These are phyloP conservation scores for Amphirosellinia nigrospora DNA, from an alignment of 495 filamentous ascomycete species.

Conservation along the genomic window DNA sequence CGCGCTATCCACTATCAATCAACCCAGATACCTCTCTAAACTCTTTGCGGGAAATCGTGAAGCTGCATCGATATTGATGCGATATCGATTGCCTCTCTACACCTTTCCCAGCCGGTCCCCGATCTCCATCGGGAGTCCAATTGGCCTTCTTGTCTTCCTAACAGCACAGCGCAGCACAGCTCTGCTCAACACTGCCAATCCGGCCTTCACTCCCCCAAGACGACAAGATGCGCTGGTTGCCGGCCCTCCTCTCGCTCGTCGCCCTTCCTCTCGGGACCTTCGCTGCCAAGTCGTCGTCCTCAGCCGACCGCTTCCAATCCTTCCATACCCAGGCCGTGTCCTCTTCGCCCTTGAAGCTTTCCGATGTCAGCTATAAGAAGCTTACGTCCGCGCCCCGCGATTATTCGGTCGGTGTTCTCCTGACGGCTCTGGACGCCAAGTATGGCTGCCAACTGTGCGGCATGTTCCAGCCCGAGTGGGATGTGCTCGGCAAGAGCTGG, in stretches of 20 bases:
- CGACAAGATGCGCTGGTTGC: conserved; percentile 58
- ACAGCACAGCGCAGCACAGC: background rate
- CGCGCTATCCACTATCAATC: background rate
- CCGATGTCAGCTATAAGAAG: conserved; percentile 74
- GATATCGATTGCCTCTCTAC: background rate
- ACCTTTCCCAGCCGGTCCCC: background rate
- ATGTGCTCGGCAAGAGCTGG: conserved; percentile 88
- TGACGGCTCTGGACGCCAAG: conserved; percentile 85
- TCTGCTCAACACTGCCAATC: background rate
- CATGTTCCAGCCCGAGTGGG: conserved; percentile 95
- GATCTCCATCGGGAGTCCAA: conserved; percentile 14
- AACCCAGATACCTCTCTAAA: conserved; percentile 1
- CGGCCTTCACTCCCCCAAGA: background rate
- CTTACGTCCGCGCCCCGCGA: conserved; percentile 80
- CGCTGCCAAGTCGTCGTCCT: conserved; percentile 61
- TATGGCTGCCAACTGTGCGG: conserved; percentile 88
- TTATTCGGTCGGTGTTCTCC: conserved; percentile 79
- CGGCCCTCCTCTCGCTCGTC: conserved; percentile 62
- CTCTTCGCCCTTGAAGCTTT: conserved; percentile 73
- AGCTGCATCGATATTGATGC: conserved; percentile 26
- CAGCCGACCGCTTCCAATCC: conserved; percentile 63
- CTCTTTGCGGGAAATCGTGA: conserved; percentile 8
- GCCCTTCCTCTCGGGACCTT: conserved; percentile 59
- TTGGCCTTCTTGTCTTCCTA: background rate
- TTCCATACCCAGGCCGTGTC: conserved; percentile 72